These are phyloP conservation scores for Boletus tomentosulus DNA, from an alignment of 768 basidiomycete species.

Conservation along the genomic window DNA sequence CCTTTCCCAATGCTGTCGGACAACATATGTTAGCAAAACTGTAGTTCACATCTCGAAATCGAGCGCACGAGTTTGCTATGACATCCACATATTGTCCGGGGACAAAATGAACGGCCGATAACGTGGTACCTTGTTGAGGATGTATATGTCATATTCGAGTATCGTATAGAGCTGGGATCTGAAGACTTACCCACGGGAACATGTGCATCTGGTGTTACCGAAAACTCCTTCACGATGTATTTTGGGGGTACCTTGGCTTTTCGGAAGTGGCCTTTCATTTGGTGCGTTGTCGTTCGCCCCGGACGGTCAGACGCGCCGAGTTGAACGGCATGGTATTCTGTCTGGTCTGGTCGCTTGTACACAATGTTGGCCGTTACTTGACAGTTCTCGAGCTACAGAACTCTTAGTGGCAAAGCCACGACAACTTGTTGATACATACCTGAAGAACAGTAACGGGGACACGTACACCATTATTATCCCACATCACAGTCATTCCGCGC, in stretches of 20 bases:
- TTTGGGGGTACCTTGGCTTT: conserved; percentile 83
- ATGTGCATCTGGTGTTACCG: conserved; percentile 84
- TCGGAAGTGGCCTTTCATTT: conserved; percentile 87
- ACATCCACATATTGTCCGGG: conserved; percentile 96
- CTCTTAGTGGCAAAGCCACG: conserved; percentile 10
- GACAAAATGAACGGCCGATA: conserved; percentile 93
- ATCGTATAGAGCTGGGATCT: not conserved
- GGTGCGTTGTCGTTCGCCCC: conserved; percentile 64
- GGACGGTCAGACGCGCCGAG: conserved; percentile 79
- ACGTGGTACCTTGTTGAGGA: conserved; percentile 60
- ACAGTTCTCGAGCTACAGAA: conserved; percentile 71
- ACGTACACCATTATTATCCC: conserved; percentile 85
- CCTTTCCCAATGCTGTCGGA: conserved; percentile 86
- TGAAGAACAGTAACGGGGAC: conserved; percentile 93
- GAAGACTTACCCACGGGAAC: conserved; percentile 72
- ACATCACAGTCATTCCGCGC: conserved; percentile 92
- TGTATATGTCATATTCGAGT: not conserved
- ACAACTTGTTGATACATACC: conserved; percentile 42
- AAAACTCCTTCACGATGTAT: conserved; percentile 81
- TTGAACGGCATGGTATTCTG: conserved; percentile 89
- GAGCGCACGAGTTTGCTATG: conserved; percentile 76
- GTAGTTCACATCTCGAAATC: not conserved
- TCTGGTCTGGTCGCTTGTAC: conserved; percentile 58
- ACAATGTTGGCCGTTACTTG: conserved; percentile 81
- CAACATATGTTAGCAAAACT: conserved; percentile 7